phyloP scores from a whole-genome alignment of 257 asterid genomes.

The Nicotiana undulata region DNA sequence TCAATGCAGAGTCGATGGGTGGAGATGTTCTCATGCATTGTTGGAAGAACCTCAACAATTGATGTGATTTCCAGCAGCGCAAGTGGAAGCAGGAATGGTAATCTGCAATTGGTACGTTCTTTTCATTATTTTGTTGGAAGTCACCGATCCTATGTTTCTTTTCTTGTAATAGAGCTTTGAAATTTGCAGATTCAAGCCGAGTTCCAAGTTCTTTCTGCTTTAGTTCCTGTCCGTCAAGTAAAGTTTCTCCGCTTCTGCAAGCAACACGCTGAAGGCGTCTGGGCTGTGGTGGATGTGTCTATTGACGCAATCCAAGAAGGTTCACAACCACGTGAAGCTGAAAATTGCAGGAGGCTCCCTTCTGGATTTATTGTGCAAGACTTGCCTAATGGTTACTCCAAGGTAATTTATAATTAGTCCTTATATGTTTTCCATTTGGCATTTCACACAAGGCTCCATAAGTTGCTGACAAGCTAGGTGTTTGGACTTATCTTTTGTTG shows the following conservation, averaged over 20 bases:
- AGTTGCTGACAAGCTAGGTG: background rate
- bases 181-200: conserved; percentile 64
- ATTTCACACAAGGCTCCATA: background rate
- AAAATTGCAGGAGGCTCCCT: conserved; percentile 71
- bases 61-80: conserved; percentile 61
- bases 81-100: conserved; percentile 71
- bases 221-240: conserved; percentile 51
- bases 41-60: conserved; percentile 47
- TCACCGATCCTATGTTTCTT: background rate
- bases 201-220: conserved; percentile 70
- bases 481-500: background rate
- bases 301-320: conserved; percentile 42
- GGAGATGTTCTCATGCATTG: conserved; percentile 66
- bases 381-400: conserved; percentile 59
- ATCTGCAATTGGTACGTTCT: conserved; percentile 61
- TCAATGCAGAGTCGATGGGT: conserved; percentile 45
- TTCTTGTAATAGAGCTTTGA: conserved; percentile 1
- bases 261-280: conserved; percentile 60
- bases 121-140: background rate
- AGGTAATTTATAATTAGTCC: conserved; percentile 32
- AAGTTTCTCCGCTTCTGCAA: conserved; percentile 80
- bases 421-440: background rate
- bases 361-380: conserved; percentile 79
- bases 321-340: conserved; percentile 16
- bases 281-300: conserved; percentile 90